A percentile compares a stretch with the other conserved stretches of the same genome.
These are phyloP conservation scores for Yamadazyma dushanensis DNA, from an alignment of 1,139 yeast species.

Conservation along the genomic window DNA sequence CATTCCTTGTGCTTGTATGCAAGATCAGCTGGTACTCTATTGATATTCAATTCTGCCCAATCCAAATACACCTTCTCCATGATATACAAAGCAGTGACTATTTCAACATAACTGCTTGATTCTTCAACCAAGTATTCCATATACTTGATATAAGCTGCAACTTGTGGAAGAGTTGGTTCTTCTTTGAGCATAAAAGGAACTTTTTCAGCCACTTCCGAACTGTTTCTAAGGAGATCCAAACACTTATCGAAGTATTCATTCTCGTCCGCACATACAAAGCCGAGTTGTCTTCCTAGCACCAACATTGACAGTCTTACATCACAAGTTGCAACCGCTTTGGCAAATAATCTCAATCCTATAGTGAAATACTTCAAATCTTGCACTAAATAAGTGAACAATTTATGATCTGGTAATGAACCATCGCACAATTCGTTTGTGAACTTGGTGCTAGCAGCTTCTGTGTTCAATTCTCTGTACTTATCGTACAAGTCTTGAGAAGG, in stretches of 20 bases:
- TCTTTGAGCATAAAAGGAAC: constrained; percentile 22
- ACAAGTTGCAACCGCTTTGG: constrained; percentile 46
- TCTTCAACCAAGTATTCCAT: constrained; percentile 30
- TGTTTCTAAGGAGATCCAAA: constrained; percentile 27
- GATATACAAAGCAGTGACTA: constrained; percentile 45
- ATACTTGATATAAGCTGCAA: constrained; percentile 37
- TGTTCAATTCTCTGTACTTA: background rate
- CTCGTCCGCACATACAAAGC: constrained; percentile 49
- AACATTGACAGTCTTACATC: constrained; percentile 37
- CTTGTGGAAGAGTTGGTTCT: constrained; percentile 28
- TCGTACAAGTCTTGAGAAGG: background rate
- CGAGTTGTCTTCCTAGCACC: constrained; percentile 49
- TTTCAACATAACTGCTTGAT: constrained; percentile 36
- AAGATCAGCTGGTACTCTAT: constrained; percentile 28
- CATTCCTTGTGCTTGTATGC: constrained; percentile 50
- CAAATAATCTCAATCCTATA: constrained; percentile 41
- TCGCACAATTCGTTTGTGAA: constrained; percentile 47
- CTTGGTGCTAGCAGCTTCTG: background rate
- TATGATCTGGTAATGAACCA: constrained; percentile 45
- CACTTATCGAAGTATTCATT: constrained; percentile 45
- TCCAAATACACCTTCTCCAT: constrained; percentile 54
- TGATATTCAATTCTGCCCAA: constrained; percentile 46
- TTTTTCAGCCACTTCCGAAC: constrained; percentile 17
- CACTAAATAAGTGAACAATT: constrained; percentile 42
- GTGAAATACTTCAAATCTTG: constrained; percentile 54